Percentiles rank a stretch among this genome's conserved stretches.
These are phyloP conservation scores for Lasiosphaeria ovina DNA, from an alignment of 495 filamentous ascomycete genomes.

Conservation along the genomic window DNA sequence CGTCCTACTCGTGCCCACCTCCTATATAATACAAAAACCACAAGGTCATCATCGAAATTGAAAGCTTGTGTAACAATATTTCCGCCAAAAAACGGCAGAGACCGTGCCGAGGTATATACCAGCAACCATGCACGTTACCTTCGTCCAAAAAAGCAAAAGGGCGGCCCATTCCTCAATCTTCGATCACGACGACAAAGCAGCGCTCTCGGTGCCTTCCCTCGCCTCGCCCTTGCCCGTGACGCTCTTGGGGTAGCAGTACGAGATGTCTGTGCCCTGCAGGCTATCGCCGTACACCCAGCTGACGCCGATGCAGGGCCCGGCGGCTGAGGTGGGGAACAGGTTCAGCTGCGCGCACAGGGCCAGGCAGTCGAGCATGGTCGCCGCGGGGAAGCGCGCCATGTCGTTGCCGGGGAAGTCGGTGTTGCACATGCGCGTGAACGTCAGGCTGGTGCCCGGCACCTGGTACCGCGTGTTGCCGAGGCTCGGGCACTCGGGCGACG, in stretches of 20 bases:
- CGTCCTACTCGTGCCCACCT: too few species aligned
- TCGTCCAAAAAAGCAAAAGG: too few species aligned
- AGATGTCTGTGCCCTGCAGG: constrained; percentile 9
- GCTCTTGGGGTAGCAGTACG: constrained; percentile 10
- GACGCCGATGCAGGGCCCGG: constrained; percentile 13
- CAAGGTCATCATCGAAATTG: too few species aligned
- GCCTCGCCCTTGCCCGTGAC: not conserved
- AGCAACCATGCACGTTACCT: too few species aligned
- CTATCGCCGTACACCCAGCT: constrained; percentile 12
- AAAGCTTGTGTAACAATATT: too few species aligned
- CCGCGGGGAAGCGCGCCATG: constrained; percentile 10
- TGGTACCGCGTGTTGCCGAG: not conserved
- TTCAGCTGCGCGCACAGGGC: constrained; percentile 18
- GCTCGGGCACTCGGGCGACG: not conserved
- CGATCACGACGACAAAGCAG: not conserved
- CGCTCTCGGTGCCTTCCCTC: not conserved
- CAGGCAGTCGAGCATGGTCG: constrained; percentile 21
- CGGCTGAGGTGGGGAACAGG: constrained; percentile 11
- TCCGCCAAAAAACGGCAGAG: too few species aligned
- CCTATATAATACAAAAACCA: too few species aligned
- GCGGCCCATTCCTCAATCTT: too few species aligned
- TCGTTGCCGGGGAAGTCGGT: constrained; percentile 12
- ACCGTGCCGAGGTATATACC: too few species aligned
- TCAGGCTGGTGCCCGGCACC: constrained; percentile 16
- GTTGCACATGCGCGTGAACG: constrained; percentile 9